Evolutionary conservation across 345 rosid genomes (phyloP), one percentile per base, ranked within the genome.

Genomic region (Citrus trifoliata): DNA sequence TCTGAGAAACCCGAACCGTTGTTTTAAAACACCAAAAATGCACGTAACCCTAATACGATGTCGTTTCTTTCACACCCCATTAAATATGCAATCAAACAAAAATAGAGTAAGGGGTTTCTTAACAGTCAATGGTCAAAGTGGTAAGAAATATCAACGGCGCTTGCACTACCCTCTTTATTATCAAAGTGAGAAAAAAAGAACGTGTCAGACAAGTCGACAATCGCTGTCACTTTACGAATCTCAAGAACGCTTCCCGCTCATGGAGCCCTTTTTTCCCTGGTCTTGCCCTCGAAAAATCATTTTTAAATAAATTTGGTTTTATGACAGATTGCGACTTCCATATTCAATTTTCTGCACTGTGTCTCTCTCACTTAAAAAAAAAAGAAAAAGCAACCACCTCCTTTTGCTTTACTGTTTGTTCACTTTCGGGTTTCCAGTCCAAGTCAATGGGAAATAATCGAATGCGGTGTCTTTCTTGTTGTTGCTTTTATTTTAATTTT

Each of bases 151-250:
- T 66, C 55, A 55, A 55, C 65, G 73, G 79, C 18, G 2, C 19
- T 7, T 35, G 55, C 33, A 13, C 21, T 5, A 4, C 1, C 28
- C 40, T 19, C 27, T 4, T 28, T 13, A 28, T 66, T 4, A 27
- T 28, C 35, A 19, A 19, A 21, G 22, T 37, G 51, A 22, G 55
- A 35, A 33, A 38, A 38, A 1, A 27, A 2, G 51, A 46, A 59
- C 59, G 38, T 73, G 76, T 35, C 48, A 69, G 92, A 90, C 90
- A 90, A 83, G 84, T 86, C 78, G 88, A 90, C 93, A 80, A 80
- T 78, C 70, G n/a, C 85, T 90, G 90, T 87, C 83, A 81, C 42
- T 13, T 68, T 68, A 74, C 87, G 48, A 80, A 90, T 90, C 89
- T 89, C 92, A 84, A 89, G 87, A 88, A 80, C 75, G 68, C n/a